Evolutionary conservation across 2,329 filamentous ascomycete species (phyloP), one percentile per base, ranked within the genome.

Genomic region (Penicillium sclerotigenum): DNA sequence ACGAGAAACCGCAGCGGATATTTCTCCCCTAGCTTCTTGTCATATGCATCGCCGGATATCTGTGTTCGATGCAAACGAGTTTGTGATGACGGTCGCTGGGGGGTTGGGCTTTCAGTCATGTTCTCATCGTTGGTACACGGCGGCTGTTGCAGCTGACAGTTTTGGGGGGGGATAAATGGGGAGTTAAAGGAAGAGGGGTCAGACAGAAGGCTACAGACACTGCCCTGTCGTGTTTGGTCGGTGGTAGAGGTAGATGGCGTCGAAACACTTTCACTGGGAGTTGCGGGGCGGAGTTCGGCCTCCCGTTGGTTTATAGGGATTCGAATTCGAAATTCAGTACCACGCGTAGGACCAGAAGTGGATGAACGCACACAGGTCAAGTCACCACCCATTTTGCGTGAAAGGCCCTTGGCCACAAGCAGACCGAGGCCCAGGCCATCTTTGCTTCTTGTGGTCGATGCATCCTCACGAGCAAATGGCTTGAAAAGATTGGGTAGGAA

Each of bases 331-430:
- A 90, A 90, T 61, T 88, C 85, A 0, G 85, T 84, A 11, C 87
- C 87, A 65, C 80, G 82, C 31, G 78, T 71, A 10, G 83, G 80
- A 0, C 85, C 86, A 9, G 79, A 76, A 0, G 85, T 86, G 31
- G 84, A 81, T 5, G 87, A 87, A 47, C 81, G 79, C 40, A 85
- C 79, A 62, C 87, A 84, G 49, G 82, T 80, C 20, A 90, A 74
- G 70, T 89, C 87, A 16, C 87, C 87, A 26, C 86, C 85, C 54
- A 89, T 81, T 67, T 86, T 87, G 52, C 87, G 79, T 5, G 87
- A 84, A 43, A 89, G 77, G 4, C 86, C 86, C 71, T 89, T 89
- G 0, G 87, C 87, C n/a, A 89, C 87, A 66, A 89, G 79, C 11
- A 90, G 74, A 28, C 87, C 87, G 7, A 90, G 75, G 0, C 87